Conservation (phyloP, 257 asterid genomes). For the Ballota nigra region DNA sequence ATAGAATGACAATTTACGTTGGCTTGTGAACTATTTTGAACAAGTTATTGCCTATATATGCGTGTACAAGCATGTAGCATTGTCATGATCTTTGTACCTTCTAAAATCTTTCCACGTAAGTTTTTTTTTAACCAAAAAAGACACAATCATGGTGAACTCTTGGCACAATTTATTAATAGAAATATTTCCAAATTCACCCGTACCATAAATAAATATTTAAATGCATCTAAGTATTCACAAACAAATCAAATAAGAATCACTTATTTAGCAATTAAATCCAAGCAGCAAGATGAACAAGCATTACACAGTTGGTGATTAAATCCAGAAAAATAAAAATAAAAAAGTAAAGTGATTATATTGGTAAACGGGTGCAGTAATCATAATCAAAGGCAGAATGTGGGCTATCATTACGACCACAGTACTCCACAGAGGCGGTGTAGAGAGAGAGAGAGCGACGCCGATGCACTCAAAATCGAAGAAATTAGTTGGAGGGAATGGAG, state of each 20-base stretch:
- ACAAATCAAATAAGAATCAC: neutral
- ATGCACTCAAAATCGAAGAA: neutral
- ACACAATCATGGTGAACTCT: conserved; percentile 4
- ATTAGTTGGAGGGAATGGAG: neutral
- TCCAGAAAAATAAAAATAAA: neutral
- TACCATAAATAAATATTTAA: neutral
- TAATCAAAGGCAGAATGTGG: neutral
- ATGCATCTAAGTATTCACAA: neutral
- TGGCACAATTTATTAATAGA: neutral
- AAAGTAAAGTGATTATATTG: neutral
- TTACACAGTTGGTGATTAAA: too few relatives aligned
- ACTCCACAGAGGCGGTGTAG: neutral
- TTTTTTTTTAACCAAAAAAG: neutral
- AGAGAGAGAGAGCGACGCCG: conserved; percentile 4
- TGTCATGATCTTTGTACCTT: neutral
- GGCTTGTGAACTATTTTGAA: too few relatives aligned
- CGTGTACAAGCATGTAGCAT: too few relatives aligned
- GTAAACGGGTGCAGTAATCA: conserved; percentile 7
- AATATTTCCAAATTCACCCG: neutral
- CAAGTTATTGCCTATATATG: too few relatives aligned
- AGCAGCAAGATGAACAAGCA: neutral
- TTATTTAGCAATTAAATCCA: conserved; percentile 11
- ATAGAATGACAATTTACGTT: too few relatives aligned
- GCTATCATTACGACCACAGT: neutral
- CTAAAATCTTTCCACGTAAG: neutral